A percentile compares a stretch with the other conserved stretches of the same genome.
Conservation (phyloP, 2,329 filamentous ascomycete genomes). For the Dryadomyces quercus-mongolicae region DNA sequence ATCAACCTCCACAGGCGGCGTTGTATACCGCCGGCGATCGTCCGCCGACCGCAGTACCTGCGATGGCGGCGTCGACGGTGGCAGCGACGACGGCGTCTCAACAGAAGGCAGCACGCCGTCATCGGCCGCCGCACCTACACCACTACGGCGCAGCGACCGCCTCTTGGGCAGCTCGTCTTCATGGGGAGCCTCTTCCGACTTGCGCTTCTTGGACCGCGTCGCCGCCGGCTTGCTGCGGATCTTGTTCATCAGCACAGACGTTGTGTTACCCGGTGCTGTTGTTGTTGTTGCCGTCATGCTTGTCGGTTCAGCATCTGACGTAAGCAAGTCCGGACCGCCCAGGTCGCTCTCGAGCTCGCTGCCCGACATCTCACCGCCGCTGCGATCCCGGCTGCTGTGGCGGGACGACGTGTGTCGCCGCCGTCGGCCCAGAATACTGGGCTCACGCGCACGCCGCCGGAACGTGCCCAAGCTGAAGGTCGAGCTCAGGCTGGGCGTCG, state of each 20-base stretch:
- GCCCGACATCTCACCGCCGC: neutral
- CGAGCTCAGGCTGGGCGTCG: constrained; percentile 34
- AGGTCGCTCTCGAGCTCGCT: constrained; percentile 1
- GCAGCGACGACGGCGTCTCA: constrained; percentile 22
- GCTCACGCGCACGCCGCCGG: constrained; percentile 43
- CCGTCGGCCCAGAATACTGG: constrained; percentile 46
- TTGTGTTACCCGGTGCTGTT: constrained; percentile 4
- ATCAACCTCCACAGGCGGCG: constrained; percentile 27
- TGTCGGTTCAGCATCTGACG: constrained; percentile 4
- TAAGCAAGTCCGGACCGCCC: neutral
- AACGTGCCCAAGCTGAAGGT: constrained; percentile 46
- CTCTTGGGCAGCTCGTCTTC: constrained; percentile 9
- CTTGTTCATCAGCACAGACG: constrained; percentile 6
- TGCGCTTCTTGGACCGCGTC: constrained; percentile 9
- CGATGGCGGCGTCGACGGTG: constrained; percentile 14
- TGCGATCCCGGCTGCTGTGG: neutral
- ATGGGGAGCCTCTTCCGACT: constrained; percentile 9
- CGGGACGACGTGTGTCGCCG: constrained; percentile 32
- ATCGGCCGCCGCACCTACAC: too few relatives aligned
- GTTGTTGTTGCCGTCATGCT: neutral
- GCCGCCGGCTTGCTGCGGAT: neutral
- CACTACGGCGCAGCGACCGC: neutral
- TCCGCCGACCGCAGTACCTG: constrained; percentile 1
- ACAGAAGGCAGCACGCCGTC: constrained; percentile 14
- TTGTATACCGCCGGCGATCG: constrained; percentile 21